phyloP scores from a whole-genome alignment of 1,139 yeast species.

The Wickerhamomyces sp. region DNA sequence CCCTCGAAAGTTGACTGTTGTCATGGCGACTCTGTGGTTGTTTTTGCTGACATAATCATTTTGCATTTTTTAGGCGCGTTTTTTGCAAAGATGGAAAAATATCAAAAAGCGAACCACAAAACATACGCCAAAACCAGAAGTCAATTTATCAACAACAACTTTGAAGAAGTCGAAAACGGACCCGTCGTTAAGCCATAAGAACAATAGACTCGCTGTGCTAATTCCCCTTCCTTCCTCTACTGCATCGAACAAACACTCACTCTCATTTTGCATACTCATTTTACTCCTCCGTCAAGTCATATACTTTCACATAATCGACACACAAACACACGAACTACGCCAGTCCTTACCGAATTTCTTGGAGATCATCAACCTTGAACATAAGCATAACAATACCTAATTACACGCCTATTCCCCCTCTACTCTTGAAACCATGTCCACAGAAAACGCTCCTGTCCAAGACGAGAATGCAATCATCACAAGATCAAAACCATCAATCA shows the following conservation, averaged over 20 bases:
- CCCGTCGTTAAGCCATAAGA: not conserved
- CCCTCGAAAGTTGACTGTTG: too few species aligned
- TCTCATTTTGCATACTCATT: not conserved
- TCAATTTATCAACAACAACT: too few species aligned
- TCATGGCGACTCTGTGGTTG: not conserved
- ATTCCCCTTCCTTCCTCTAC: not conserved
- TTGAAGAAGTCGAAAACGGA: not conserved
- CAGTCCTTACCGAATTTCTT: too few species aligned
- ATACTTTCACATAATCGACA: not conserved
- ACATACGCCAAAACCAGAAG: not conserved
- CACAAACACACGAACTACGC: not conserved
- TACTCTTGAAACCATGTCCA: conserved; percentile 5
- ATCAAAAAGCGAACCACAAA: not conserved
- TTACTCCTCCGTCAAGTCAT: not conserved
- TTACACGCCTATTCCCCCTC: too few species aligned
- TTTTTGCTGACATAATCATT: not conserved
- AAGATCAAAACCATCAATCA: conserved; percentile 8
- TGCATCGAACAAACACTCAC: not conserved
- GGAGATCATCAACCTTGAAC: too few species aligned
- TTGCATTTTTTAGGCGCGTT: not conserved
- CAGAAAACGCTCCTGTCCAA: conserved; percentile 9
- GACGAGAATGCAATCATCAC: conserved; percentile 15
- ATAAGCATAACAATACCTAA: too few species aligned
- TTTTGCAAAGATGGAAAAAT: not conserved
- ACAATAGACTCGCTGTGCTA: not conserved